phyloP scores from a whole-genome alignment of 169 alveolate genomes.

The Babesia gibsoni region DNA sequence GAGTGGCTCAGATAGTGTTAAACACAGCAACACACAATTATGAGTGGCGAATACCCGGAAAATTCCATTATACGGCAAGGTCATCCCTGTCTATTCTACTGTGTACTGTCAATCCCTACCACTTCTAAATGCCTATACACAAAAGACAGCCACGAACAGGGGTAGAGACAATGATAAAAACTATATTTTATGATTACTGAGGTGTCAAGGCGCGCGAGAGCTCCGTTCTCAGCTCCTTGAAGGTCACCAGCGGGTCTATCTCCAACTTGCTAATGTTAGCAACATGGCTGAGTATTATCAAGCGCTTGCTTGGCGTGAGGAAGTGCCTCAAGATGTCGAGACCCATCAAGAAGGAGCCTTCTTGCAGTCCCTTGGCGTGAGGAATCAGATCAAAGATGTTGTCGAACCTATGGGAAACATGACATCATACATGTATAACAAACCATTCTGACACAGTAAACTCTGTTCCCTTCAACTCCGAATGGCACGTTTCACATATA shows the following conservation, averaged over 20 bases:
- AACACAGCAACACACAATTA: no score
- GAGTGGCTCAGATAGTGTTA: no score
- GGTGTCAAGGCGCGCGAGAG: slow-evolving; percentile 12
- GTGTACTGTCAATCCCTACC: no score
- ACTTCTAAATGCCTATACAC: no score
- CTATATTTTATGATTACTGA: neutral
- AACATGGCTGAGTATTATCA: slow-evolving; percentile 51
- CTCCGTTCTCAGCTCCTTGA: slow-evolving; percentile 13
- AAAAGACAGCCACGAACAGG: neutral
- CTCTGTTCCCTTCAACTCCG: neutral
- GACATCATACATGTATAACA: neutral
- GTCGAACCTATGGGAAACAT: slow-evolving; percentile 42
- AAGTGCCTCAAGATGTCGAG: slow-evolving; percentile 54
- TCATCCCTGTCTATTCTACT: no score
- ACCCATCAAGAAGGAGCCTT: slow-evolving; percentile 3
- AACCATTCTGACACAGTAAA: slow-evolving; percentile 38
- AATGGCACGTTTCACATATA: slow-evolving; percentile 31
- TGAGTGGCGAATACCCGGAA: no score
- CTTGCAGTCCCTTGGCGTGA: neutral
- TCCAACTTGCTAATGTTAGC: slow-evolving; percentile 44
- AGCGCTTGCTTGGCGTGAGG: slow-evolving; percentile 52
- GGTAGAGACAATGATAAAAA: neutral
- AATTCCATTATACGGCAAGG: no score
- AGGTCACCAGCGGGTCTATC: slow-evolving; percentile 37
- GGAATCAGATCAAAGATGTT: slow-evolving; percentile 30